These are phyloP conservation scores for Mollisiaceae sp. DNA, from an alignment of 2,329 filamentous ascomycete genomes.

Conservation along the genomic window DNA sequence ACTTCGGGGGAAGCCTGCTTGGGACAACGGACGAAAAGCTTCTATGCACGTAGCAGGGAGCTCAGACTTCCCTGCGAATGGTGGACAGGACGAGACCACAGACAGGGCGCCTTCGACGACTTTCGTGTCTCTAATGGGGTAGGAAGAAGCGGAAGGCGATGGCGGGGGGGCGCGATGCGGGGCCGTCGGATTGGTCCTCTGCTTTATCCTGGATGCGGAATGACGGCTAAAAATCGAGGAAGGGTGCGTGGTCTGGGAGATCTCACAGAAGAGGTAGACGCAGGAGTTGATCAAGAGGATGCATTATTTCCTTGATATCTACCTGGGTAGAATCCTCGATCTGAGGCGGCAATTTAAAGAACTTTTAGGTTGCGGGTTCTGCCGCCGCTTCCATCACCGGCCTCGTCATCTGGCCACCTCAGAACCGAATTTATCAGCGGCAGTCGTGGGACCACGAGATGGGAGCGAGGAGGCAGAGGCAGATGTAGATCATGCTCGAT, in stretches of 20 bases:
- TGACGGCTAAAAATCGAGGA: conserved; percentile 5
- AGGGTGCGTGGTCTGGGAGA: neutral
- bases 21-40: conserved; percentile 5
- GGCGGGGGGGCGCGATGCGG: conserved; percentile 10
- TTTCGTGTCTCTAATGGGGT: neutral
- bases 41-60: conserved; percentile 14
- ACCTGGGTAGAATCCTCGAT: no score
- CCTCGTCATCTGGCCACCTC: conserved; percentile 9
- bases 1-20: conserved; percentile 17
- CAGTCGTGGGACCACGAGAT: neutral
- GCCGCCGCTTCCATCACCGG: neutral
- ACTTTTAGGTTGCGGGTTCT: conserved; percentile 4
- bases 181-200: conserved; percentile 6
- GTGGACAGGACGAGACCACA: conserved; percentile 6
- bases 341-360: neutral
- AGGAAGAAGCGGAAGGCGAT: conserved; percentile 3
- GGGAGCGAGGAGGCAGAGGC: no score
- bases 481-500: neutral
- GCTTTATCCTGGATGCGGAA: conserved; percentile 2
- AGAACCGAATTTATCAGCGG: conserved; percentile 7
- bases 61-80: conserved; percentile 8
- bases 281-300: neutral
- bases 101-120: conserved; percentile 14
- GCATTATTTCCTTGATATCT: neutral
- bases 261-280: neutral